phyloP scores from a whole-genome alignment of 1,284 basidiomycete species.

The Wolfiporia cocos region DNA sequence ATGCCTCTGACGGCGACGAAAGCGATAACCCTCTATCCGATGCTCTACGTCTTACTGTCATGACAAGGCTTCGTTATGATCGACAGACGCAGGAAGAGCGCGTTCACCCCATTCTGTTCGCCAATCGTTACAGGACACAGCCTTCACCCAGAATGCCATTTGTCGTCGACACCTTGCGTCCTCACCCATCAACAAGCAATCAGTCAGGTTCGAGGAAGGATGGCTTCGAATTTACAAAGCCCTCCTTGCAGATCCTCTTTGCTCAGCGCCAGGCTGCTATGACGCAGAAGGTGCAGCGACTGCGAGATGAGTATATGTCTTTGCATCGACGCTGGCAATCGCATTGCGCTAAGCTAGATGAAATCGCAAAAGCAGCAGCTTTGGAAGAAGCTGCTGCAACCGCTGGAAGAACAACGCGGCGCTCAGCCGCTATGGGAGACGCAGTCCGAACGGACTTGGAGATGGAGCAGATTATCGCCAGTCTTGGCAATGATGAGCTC shows the following conservation, averaged over 20 bases:
- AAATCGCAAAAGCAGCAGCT: conserved; percentile 30
- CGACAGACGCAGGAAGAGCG: conserved; percentile 54
- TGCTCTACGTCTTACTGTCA: conserved; percentile 54
- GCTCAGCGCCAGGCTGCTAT: conserved; percentile 43
- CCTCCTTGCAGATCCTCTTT: conserved; percentile 48
- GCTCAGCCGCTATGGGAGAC: conserved; percentile 77
- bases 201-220: conserved; percentile 30
- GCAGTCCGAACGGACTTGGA: conserved; percentile 93
- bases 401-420: conserved; percentile 66
- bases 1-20: no score
- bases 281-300: conserved; percentile 45
- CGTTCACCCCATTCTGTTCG: conserved; percentile 52
- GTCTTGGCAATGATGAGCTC: conserved; percentile 86
- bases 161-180: no score
- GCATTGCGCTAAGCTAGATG: conserved; percentile 66
- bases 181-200: no score
- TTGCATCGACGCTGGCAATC: conserved; percentile 68
- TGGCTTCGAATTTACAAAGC: conserved; percentile 32
- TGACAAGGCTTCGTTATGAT: conserved; percentile 52
- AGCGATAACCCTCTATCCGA: conserved; percentile 37
- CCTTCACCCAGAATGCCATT: no score
- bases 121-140: no score
- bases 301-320: conserved; percentile 63
- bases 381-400: conserved; percentile 41
- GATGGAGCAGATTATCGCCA: conserved; percentile 95